phyloP scores from a whole-genome alignment of 768 basidiomycete species.

The Hericium alpestre region DNA sequence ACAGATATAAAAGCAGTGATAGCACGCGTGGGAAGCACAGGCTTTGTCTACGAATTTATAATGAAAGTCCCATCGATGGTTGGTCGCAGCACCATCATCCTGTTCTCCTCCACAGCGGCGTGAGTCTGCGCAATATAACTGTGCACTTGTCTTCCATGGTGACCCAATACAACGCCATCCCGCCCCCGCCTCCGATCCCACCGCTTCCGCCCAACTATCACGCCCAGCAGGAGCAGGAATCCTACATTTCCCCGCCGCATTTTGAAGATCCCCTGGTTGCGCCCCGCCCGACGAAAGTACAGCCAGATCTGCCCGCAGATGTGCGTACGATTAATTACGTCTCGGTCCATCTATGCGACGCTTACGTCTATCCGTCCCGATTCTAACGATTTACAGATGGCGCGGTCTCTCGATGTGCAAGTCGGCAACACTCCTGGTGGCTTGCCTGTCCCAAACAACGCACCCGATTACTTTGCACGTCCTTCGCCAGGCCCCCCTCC shows the following conservation, averaged over 20 bases:
- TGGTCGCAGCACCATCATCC: too few relatives aligned
- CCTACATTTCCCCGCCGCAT: constrained; percentile 33
- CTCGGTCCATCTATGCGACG: constrained; percentile 4
- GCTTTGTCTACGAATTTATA: too few relatives aligned
- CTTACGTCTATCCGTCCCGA: constrained; percentile 7
- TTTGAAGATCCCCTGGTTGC: constrained; percentile 49
- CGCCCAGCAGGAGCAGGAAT: constrained; percentile 14
- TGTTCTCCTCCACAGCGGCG: too few relatives aligned
- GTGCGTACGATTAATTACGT: constrained; percentile 29
- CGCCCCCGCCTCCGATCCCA: constrained; percentile 35
- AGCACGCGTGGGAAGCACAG: too few relatives aligned
- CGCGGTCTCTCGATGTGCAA: constrained; percentile 47
- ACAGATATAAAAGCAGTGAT: too few relatives aligned
- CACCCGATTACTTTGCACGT: constrained; percentile 2
- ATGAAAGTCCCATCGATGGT: too few relatives aligned
- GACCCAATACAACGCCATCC: too few relatives aligned
- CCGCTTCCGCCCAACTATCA: constrained; percentile 34
- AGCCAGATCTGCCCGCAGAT: constrained; percentile 51
- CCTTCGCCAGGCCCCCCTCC: constrained; percentile 9
- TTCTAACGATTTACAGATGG: constrained; percentile 39
- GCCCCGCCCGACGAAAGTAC: constrained; percentile 53
- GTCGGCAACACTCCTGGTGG: constrained; percentile 10
- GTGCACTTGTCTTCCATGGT: too few relatives aligned
- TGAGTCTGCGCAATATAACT: too few relatives aligned
- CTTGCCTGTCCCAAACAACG: constrained; percentile 16